Base-by-base conservation (phyloP, 192 early-diverging fungal genomes). In the Pilaira anomala region DNA sequence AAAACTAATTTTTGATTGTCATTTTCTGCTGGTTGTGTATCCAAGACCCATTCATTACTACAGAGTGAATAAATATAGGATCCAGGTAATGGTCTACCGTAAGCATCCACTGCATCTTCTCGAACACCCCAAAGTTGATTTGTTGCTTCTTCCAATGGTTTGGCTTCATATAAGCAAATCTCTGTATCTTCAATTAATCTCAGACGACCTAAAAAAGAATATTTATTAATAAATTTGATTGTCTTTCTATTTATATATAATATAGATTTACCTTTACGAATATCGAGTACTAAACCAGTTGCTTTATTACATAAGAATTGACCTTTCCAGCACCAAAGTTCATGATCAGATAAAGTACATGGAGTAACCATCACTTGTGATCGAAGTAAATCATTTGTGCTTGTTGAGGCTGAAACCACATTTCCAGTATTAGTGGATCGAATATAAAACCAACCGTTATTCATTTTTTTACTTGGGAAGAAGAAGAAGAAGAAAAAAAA, bases 111-210 rank as follows among this genome's bases (percentile, higher is more conserved):
- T 11, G 57, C 63, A 46, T 66, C 50, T 29, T 62, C 44, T 44
- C 51, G 49, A 16, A 65, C 54, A 12, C 56, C 44, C 73, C 73
- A 75, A 25, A 48, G 30, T 52, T 75, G 73, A 44, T 75, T 69
- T 14, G 26, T 16, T 19, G 64, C 62, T 45, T 70, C 46, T 48
- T 74, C 72, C 16, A 45, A 9, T 24, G 57, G 57, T 42, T 75
- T 75, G 25, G 50, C 57, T 29, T 52, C 33, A 42, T 58, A 64
- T 24, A 70, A 46, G 62, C 67, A 69, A 39, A 75, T 62, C n/a
- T 75, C 68, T 28, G 73, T 75, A 52, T 75, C 73, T 58, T 75
- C 73, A 56, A 75, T 75, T 13, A 75, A 46, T 42, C 73, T 56
- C 24, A 75, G 51, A 13, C 73, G 67, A 48, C 73, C 73, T 75